These are phyloP conservation scores for Cutaneotrichosporon mucoides DNA, from an alignment of 1,284 basidiomycete genomes.

Conservation along the genomic window DNA sequence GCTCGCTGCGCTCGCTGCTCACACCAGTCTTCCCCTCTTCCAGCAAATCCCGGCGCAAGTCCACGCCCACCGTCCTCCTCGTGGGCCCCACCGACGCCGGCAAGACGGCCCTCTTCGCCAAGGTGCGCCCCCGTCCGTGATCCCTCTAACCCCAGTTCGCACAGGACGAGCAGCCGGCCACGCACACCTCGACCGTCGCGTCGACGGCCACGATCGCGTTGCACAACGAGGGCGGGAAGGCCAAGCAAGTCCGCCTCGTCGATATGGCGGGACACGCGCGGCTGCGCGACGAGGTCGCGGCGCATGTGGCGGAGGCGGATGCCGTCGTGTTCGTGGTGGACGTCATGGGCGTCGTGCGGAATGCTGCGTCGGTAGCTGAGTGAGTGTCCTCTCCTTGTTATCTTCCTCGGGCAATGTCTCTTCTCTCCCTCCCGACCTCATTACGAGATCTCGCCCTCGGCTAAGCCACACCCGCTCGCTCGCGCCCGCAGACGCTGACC, in stretches of 20 bases:
- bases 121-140: slow-evolving; percentile 22
- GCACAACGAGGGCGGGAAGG: slow-evolving; percentile 12
- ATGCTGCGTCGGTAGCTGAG: slow-evolving; percentile 43
- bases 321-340: slow-evolving; percentile 48
- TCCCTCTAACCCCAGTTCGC: slow-evolving; percentile 28
- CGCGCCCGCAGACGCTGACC: not conserved
- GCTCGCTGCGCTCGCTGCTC: not conserved
- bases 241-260: slow-evolving; percentile 32
- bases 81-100: slow-evolving; percentile 42
- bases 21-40: slow-evolving; percentile 5
- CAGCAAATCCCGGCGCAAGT: slow-evolving; percentile 18
- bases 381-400: slow-evolving; percentile 18
- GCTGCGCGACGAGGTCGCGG: slow-evolving; percentile 37
- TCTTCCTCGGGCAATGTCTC: no score
- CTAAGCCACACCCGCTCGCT: no score
- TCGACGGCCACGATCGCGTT: slow-evolving; percentile 32
- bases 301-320: slow-evolving; percentile 27
- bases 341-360: slow-evolving; percentile 35
- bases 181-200: slow-evolving; percentile 40
- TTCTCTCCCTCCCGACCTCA: no score
- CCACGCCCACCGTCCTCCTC: slow-evolving; percentile 35
- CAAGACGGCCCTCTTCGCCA: slow-evolving; percentile 45
- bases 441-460: no score
- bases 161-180: slow-evolving; percentile 32
- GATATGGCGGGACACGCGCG: slow-evolving; percentile 48